Percentiles rank a stretch among this genome's conserved stretches.
phyloP scores from a whole-genome alignment of 441 rosid species.

The Populus hybrid region DNA sequence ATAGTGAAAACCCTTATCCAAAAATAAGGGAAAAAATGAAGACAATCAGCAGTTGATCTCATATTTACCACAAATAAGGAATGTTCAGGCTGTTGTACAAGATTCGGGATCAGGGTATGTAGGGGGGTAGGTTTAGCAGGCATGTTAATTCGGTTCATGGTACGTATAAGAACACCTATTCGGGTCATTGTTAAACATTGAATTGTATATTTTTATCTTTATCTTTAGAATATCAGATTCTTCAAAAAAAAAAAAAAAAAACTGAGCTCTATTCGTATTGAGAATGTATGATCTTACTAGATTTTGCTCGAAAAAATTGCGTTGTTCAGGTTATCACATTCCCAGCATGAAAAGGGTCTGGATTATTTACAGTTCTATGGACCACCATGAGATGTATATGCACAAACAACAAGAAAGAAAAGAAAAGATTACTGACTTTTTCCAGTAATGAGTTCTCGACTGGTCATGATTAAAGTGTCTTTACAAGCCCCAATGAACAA shows the following conservation, averaged over 20 bases:
- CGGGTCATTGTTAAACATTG: neutral
- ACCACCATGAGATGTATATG: conserved; percentile 7
- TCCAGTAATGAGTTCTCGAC: conserved; percentile 86
- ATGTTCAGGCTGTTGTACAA: neutral
- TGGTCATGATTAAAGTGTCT: conserved; percentile 87
- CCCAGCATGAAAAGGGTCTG: neutral
- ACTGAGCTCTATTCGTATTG: too few relatives aligned
- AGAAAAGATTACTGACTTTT: conserved; percentile 50
- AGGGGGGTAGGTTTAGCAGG: neutral
- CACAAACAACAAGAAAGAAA: conserved; percentile 2
- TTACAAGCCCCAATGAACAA: conserved; percentile 55
- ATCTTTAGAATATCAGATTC: neutral
- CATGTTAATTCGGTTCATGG: neutral
- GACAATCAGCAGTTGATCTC: neutral
- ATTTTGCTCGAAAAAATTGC: neutral
- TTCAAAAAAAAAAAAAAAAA: too few relatives aligned
- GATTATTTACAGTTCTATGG: neutral
- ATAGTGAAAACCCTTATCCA: neutral
- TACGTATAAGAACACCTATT: neutral
- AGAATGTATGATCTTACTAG: neutral
- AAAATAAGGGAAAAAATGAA: too few relatives aligned
- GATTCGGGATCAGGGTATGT: neutral
- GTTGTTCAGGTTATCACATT: neutral
- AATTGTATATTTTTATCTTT: too few relatives aligned
- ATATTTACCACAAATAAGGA: neutral